These are phyloP conservation scores for Fusarium cicatricum DNA, from an alignment of 2,329 filamentous ascomycete genomes.

Conservation along the genomic window DNA sequence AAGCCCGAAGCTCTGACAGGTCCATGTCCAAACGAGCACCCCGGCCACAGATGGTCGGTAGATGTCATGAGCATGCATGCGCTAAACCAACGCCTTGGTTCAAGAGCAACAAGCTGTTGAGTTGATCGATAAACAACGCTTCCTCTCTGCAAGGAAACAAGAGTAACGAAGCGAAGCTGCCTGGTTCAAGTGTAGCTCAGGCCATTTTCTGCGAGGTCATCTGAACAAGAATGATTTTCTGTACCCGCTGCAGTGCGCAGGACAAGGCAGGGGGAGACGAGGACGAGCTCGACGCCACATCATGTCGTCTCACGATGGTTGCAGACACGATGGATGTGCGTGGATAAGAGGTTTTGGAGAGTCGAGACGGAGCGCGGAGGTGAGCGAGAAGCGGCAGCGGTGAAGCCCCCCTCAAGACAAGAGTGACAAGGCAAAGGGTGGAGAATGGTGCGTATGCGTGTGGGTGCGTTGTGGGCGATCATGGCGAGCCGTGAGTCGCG, in stretches of 20 bases:
- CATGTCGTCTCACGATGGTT: slow-evolving; percentile 30
- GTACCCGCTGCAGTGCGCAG: slow-evolving; percentile 26
- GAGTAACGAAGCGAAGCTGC: neutral
- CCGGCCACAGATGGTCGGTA: slow-evolving; percentile 17
- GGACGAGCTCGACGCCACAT: slow-evolving; percentile 33
- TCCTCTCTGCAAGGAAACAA: neutral
- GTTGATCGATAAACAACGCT: too few species aligned
- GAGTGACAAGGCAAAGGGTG: slow-evolving; percentile 7
- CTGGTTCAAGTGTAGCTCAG: slow-evolving; percentile 19
- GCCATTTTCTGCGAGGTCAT: slow-evolving; percentile 37
- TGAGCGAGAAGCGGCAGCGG: slow-evolving; percentile 29
- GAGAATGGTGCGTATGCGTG: slow-evolving; percentile 15
- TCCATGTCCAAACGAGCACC: slow-evolving; percentile 21
- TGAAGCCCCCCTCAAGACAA: slow-evolving; percentile 7
- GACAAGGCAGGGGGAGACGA: slow-evolving; percentile 20
- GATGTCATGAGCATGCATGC: slow-evolving; percentile 11
- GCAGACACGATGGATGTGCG: slow-evolving; percentile 26
- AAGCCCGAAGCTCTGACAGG: slow-evolving; percentile 38
- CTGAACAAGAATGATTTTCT: slow-evolving; percentile 33
- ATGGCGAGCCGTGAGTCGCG: slow-evolving; percentile 28
- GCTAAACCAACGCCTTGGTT: slow-evolving; percentile 31
- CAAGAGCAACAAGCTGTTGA: too few species aligned
- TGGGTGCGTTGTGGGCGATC: slow-evolving; percentile 23
- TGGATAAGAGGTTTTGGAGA: neutral
- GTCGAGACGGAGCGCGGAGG: slow-evolving; percentile 13